Evolutionary conservation across 371 early-diverging fungal species (phyloP), one percentile per base, ranked within the genome.

Genomic region (Mortierella sp.): DNA sequence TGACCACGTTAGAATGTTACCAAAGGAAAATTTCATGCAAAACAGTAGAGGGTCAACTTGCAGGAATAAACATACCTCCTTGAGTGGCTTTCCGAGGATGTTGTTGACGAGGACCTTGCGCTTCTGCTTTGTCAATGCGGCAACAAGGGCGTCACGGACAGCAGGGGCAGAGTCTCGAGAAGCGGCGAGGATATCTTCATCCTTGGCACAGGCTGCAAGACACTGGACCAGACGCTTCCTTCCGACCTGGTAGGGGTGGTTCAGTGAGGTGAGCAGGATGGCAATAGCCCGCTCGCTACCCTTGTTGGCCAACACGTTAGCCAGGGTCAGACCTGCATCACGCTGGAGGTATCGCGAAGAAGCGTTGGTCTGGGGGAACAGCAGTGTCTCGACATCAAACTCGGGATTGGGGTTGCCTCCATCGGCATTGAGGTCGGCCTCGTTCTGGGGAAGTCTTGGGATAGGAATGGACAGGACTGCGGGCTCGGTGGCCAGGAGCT

Each of bases 401-500:
- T 68, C 73, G 5, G 84, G 84, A 39, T 53, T 34, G 34, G 84
- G 79, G 68, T 79, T 79, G 39, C 84, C 76, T 13, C 84, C 84
- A n/a, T 83, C 84, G 2, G 75, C 76, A 13, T 71, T 66, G 31
- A 83, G 64, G n/a, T 74, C 73, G 31, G 69, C 13, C 55, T 75
- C 79, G 8, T 78, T 65, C 43, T 65, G 44, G 4, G 73, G 43
- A 16, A 74, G 76, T 2, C 72, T 70, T 10, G 66, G 34, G 22
- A 83, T 53, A 16, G 69, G 76, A 52, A 83, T 70, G 0, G 71
- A 45, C 11, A 19, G n/a, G 16, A 83, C 37, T 31, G 55, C 24
- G 26, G 79, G 76, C 37, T 79, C 64, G 7, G 84, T 83, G 11
- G 58, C 68, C 1, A 83, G 70, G 13, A 83, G 64, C 14, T 70